Evolutionary conservation across 352 stramenopile species (phyloP), one percentile per base, ranked within the genome.

Genomic region (Poterioochromonas sp.): DNA sequence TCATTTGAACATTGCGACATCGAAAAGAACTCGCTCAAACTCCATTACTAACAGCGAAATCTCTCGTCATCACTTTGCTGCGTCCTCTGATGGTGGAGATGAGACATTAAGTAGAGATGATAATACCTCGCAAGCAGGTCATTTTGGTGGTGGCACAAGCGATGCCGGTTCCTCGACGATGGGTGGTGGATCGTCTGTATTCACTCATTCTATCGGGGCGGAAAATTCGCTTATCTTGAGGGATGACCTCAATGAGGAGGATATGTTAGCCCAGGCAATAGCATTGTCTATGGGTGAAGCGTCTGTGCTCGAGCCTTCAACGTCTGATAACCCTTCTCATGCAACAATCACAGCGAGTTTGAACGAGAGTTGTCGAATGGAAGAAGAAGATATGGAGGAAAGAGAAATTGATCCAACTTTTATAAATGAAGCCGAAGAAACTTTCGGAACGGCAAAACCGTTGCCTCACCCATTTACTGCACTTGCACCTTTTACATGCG

Each of bases 81-180:
- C 43, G 43, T 18, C 5, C 5, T 51, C 18, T 18, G 43, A 51
- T 51, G 43, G 18, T 5, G 18, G 18, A 20, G 5, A 51, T 51
- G 43, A 51, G 5, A 51, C 43, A 5, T 20, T 51, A 20, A 20
- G 5, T 51, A 5, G 18, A 51, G 5, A 5, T 20, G 43, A 18
- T 18, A 20, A 5, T 51, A 18, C 5, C 43, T 51, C 5, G 5
- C 43, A 51, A 20, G 43, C 5, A 18, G 43, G 43, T 51, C 18
- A 51, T 51, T 18, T 20, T 51, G 43, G 43, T 20, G 43, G 43
- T 51, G 54, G 8, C 26, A 11, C 8, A 5, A 65, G 54, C 26
- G 54, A 65, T 65, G 54, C 54, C 12, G 54, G 54, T 29, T 65
- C 54, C 5, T 51, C 43, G 5, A 65, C 54, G 8, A 65, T 65